A percentile compares a stretch with the other conserved stretches of the same genome.
phyloP scores from a whole-genome alignment of 2,329 filamentous ascomycete genomes.

The Epicoccum nigrum region DNA sequence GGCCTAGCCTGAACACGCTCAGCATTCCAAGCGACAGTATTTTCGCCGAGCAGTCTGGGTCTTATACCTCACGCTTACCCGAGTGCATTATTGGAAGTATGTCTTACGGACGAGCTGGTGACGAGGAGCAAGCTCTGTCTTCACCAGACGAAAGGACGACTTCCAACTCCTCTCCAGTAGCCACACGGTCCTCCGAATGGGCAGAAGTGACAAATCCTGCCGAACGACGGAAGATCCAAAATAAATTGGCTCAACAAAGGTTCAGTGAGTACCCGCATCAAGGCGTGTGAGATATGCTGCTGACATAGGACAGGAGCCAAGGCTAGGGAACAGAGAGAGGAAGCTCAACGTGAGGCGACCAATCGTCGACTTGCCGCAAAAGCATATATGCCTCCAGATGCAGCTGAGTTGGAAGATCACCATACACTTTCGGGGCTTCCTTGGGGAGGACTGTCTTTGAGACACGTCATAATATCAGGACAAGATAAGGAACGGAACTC shows the following conservation, averaged over 20 bases:
- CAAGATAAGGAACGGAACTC: slow-evolving; percentile 54
- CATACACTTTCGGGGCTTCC: slow-evolving; percentile 69
- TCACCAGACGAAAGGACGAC: slow-evolving; percentile 22
- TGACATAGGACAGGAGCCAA: slow-evolving; percentile 66
- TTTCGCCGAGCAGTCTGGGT: no score
- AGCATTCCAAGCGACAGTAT: no score
- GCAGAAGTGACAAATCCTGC: slow-evolving; percentile 71
- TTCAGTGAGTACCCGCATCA: slow-evolving; percentile 63
- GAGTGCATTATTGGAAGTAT: slow-evolving; percentile 18
- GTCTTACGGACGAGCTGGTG: slow-evolving; percentile 29
- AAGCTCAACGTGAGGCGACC: slow-evolving; percentile 65
- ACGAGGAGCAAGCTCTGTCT: slow-evolving; percentile 23
- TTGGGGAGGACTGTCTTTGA: slow-evolving; percentile 73
- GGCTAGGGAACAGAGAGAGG: slow-evolving; percentile 70
- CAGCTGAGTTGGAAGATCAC: slow-evolving; percentile 60
- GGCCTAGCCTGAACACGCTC: no score
- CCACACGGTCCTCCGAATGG: slow-evolving; percentile 65
- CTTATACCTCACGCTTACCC: not conserved
- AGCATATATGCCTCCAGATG: slow-evolving; percentile 67
- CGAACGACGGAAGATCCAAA: slow-evolving; percentile 76
- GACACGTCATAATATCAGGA: slow-evolving; percentile 55
- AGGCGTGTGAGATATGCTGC: not conserved
- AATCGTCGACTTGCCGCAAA: slow-evolving; percentile 69
- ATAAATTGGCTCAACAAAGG: slow-evolving; percentile 76
- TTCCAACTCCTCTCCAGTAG: slow-evolving; percentile 25